Conservation (phyloP, 108 stramenopile species). For the Fistulifera solaris region DNA sequence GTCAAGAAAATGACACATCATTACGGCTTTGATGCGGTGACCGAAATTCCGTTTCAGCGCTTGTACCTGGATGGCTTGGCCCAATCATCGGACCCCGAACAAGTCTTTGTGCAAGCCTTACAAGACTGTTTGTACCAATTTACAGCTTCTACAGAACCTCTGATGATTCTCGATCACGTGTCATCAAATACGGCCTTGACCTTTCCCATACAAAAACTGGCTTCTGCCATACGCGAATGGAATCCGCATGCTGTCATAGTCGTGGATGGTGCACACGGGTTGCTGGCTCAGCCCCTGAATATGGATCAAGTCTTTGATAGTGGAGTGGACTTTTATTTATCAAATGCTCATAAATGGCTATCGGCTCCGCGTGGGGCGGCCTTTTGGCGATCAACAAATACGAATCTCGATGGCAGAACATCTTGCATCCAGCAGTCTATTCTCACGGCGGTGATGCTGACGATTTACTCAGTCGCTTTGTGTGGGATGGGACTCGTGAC, state of each 20-base stretch:
- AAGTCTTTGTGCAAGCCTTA: constrained; percentile 27
- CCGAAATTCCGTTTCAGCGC: constrained; percentile 52
- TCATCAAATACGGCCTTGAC: constrained; percentile 67
- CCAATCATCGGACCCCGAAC: constrained; percentile 5
- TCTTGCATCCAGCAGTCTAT: constrained; percentile 46
- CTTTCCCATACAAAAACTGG: constrained; percentile 39
- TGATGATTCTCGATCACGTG: constrained; percentile 58
- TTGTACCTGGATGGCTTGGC: constrained; percentile 16
- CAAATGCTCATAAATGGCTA: constrained; percentile 71
- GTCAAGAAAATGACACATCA: constrained; percentile 60
- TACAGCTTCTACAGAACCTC: constrained; percentile 13
- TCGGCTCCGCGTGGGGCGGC: constrained; percentile 59
- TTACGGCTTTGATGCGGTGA: constrained; percentile 28
- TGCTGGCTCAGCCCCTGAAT: constrained; percentile 38
- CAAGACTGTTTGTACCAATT: constrained; percentile 8
- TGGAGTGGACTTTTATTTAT: constrained; percentile 49
- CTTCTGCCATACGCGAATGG: constrained; percentile 34
- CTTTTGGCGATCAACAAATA: constrained; percentile 36
- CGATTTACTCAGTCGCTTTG: constrained; percentile 54
- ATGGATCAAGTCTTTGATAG: constrained; percentile 4
- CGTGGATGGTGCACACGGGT: constrained; percentile 68
- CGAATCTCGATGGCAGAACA: constrained; percentile 31
- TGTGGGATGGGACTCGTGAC: constrained; percentile 72
- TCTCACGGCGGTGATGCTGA: constrained; percentile 54
- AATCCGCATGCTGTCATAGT: constrained; percentile 29